A percentile compares a stretch with the other conserved stretches of the same genome.
Conservation (phyloP, 345 rosid species). For the Stellera chamaejasme region DNA sequence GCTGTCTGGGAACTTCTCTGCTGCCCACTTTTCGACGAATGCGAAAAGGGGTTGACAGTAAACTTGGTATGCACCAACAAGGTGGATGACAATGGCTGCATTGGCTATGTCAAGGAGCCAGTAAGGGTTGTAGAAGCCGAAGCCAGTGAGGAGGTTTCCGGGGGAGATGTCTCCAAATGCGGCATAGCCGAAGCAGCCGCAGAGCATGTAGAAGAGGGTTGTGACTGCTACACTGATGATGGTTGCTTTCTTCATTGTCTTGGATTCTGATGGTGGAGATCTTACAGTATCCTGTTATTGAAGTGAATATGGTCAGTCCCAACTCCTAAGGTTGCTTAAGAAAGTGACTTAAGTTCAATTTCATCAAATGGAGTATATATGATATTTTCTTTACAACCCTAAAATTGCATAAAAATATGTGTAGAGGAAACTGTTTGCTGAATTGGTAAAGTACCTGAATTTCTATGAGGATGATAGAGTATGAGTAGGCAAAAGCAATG, state of each 20-base stretch:
- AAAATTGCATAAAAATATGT: too few relatives aligned
- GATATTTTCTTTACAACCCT: too few relatives aligned
- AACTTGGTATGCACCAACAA: slow-evolving; percentile 90
- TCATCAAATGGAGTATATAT: too few relatives aligned
- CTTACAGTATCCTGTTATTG: slow-evolving; percentile 44
- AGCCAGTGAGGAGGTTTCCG: slow-evolving; percentile 72
- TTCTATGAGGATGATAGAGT: slow-evolving; percentile 74
- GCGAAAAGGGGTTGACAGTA: slow-evolving; percentile 81
- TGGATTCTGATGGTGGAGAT: slow-evolving; percentile 65
- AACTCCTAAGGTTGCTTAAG: not conserved
- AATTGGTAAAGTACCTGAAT: slow-evolving; percentile 44
- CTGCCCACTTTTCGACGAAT: slow-evolving; percentile 58
- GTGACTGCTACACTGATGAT: slow-evolving; percentile 59
- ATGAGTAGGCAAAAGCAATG: slow-evolving; percentile 90
- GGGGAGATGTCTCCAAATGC: slow-evolving; percentile 85
- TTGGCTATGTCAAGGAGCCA: slow-evolving; percentile 94
- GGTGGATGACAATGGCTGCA: slow-evolving; percentile 70
- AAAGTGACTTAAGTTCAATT: too few relatives aligned
- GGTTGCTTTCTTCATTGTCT: slow-evolving; percentile 84
- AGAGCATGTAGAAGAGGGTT: slow-evolving; percentile 82
- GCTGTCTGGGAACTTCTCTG: slow-evolving; percentile 43
- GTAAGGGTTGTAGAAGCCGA: slow-evolving; percentile 69
- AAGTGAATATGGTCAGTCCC: not conserved
- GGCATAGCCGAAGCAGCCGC: slow-evolving; percentile 85
- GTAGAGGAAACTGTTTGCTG: too few relatives aligned